phyloP scores from a whole-genome alignment of 768 basidiomycete genomes.

The Chiua virens region DNA sequence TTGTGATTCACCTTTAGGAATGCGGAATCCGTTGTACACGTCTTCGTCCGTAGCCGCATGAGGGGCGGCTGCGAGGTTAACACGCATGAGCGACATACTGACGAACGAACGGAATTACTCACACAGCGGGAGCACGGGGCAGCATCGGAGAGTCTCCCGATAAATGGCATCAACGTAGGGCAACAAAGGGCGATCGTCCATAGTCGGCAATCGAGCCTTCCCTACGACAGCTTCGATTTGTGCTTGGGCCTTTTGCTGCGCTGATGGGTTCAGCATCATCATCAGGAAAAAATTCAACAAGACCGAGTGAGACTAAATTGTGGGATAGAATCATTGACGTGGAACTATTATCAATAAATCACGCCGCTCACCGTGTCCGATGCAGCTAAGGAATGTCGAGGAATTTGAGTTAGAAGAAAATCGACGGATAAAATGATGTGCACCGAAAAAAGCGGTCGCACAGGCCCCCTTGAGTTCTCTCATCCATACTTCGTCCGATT shows the following conservation, averaged over 20 bases:
- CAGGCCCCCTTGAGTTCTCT: not conserved
- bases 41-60: constrained; percentile 4
- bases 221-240: constrained; percentile 12
- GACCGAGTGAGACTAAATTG: not conserved
- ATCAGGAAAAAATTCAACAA: constrained; percentile 9
- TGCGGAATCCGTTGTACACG: constrained; percentile 6
- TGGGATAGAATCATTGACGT: not conserved
- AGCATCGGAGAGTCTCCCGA: constrained; percentile 4
- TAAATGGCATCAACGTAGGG: constrained; percentile 7
- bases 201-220: constrained; percentile 2
- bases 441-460: not conserved
- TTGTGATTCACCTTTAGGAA: constrained; percentile 5
- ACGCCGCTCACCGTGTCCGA: constrained; percentile 9
- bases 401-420: not conserved
- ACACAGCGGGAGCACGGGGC: constrained; percentile 8
- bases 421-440: not conserved
- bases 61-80: not conserved
- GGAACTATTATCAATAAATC: too few species aligned
- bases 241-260: constrained; percentile 12
- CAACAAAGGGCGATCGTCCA: constrained; percentile 5
- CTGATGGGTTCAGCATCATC: constrained; percentile 5
- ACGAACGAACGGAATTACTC: not conserved
- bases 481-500: not conserved
- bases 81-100: not conserved
- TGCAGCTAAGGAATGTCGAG: not conserved